phyloP scores from a whole-genome alignment of 306 rosid species.

The Glycyrrhiza uralensis region DNA sequence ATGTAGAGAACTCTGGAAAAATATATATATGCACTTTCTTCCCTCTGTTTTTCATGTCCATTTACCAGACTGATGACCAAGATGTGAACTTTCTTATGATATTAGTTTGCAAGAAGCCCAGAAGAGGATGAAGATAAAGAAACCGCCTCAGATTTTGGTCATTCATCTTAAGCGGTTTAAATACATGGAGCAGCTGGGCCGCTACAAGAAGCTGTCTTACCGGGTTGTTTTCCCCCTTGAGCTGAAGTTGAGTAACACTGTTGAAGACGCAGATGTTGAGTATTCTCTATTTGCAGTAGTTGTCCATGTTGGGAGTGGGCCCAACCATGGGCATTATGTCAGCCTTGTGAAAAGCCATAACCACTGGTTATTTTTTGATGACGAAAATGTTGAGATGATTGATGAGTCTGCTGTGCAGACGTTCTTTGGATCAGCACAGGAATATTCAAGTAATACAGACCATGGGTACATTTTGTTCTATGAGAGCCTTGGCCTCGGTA shows the following conservation, averaged over 20 bases:
- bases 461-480: conserved; percentile 98
- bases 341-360: conserved; percentile 99
- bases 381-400: conserved; percentile 96
- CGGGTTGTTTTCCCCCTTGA: conserved; percentile 95
- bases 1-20: too few species aligned
- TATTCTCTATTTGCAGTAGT: conserved; percentile 96
- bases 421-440: conserved; percentile 98
- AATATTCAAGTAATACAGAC: conserved; percentile 91
- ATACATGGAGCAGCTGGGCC: conserved; percentile 95
- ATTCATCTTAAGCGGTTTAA: conserved; percentile 98
- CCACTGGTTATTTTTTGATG: conserved; percentile 99
- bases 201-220: conserved; percentile 91
- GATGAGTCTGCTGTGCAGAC: conserved; percentile 99
- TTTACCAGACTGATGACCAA: conserved; percentile 12
- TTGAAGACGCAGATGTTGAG: conserved; percentile 83
- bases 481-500: conserved; percentile 70
- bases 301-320: conserved; percentile 96
- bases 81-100: conserved; percentile 27
- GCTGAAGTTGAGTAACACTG: conserved; percentile 91
- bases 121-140: conserved; percentile 99
- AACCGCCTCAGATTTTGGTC: conserved; percentile 91
- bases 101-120: conserved; percentile 98
- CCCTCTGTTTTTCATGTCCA: conserved; percentile 7
- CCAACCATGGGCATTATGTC: conserved; percentile 98
- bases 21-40: background rate